Percentiles rank a stretch among this genome's conserved stretches.
These are phyloP conservation scores for Epichloe gansuensis DNA, from an alignment of 2,329 filamentous ascomycete species.

Conservation along the genomic window DNA sequence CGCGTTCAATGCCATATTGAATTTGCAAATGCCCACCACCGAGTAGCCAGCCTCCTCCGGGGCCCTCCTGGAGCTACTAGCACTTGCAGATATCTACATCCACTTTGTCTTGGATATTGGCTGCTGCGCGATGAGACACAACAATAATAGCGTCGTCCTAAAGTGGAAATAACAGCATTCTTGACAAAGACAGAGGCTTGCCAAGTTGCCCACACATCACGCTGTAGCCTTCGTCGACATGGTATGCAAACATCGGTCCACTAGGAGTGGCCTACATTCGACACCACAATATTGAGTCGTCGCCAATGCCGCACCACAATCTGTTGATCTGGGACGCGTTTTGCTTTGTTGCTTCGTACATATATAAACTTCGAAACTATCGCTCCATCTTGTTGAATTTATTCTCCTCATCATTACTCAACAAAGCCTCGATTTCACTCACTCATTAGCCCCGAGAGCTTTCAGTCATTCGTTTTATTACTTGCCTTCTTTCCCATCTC, in stretches of 20 bases:
- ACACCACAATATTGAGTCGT: neutral
- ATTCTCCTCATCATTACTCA: constrained; percentile 10
- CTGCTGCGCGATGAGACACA: neutral
- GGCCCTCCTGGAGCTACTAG: neutral
- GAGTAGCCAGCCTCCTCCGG: neutral
- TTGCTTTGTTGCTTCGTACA: constrained; percentile 8
- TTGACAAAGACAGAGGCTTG: neutral
- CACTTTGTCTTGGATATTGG: neutral
- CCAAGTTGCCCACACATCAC: neutral
- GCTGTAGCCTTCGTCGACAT: neutral
- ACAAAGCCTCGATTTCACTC: constrained; percentile 20
- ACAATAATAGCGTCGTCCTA: neutral
- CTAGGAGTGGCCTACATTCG: neutral
- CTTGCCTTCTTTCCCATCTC: constrained; percentile 13
- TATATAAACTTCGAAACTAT: constrained; percentile 18
- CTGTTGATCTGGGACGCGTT: constrained; percentile 4
- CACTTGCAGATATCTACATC: neutral
- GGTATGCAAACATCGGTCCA: constrained; percentile 1
- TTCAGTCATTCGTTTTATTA: constrained; percentile 7
- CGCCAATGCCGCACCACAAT: neutral
- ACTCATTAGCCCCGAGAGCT: constrained; percentile 16
- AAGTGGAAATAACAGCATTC: constrained; percentile 1
- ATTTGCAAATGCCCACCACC: neutral
- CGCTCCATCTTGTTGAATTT: constrained; percentile 8
- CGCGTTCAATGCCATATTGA: neutral